Base-by-base conservation (phyloP, 208 protist genomes). In the Trichomonas gallinae region DNA sequence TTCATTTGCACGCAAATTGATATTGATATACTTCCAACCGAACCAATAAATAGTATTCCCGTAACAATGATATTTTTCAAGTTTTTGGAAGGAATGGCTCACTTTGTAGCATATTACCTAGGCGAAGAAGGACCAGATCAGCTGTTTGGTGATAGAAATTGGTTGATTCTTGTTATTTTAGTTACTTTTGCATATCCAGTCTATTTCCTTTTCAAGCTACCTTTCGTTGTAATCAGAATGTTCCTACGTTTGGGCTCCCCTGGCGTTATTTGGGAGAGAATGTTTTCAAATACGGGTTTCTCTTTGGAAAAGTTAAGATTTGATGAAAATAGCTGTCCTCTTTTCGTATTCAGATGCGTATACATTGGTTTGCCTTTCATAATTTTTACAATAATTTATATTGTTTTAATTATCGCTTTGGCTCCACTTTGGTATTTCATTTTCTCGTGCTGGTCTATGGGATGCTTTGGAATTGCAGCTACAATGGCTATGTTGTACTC, bases 321-420 rank as follows among this genome's bases (percentile, higher is more conserved):
- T 23, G 87, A 51, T 38, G 26, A 42, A 15, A 2, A 34, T 17
- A 38, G 17, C n/a, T 42, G 44, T 13, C 26, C 26, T 8, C 17
- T 26, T 21, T n/a, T 93, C 46, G 42, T 93, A n/a, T 42, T 34
- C n/a, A 42, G 87, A 34, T 51, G 26, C 31, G 38, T 93, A 13
- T 93, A 93, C 31, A 93, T 93, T 51, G 87, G 87, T 34, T 26
- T 93, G n/a, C 87, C 87, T 38, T 93, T 93, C 46, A 38, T 93
- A 34, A 48, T 93, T 15, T 93, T 93, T 93, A 0, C 87, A 42
- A 21, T 93, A 38, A 38, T 93, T 51, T 93, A 93, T 51, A 8
- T 93, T 48, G 26, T 38, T 34, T n/a, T 93, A 21, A 48, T 93
- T 38, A 34, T 93, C 31, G 44, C 26, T 38, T 51, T 93, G 10